These are phyloP conservation scores for Phalaenopsis hybrid DNA, from an alignment of 116 monocot species.

Conservation along the genomic window DNA sequence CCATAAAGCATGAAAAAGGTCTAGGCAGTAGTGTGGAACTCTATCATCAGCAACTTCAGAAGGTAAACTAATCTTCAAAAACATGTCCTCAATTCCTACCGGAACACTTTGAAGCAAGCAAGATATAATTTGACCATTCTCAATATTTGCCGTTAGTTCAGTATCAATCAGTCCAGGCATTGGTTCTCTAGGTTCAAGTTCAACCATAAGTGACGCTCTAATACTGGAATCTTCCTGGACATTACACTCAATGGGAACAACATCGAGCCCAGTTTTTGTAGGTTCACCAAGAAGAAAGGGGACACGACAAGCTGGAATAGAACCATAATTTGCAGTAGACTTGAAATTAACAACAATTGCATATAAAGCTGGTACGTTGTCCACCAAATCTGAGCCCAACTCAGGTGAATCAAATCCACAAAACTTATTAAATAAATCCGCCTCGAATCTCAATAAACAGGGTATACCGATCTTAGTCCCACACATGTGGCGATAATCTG, in stretches of 20 bases:
- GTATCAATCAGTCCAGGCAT: slow-evolving; percentile 69
- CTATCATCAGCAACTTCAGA: slow-evolving; percentile 33
- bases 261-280: slow-evolving; percentile 29
- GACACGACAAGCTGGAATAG: slow-evolving; percentile 59
- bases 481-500: slow-evolving; percentile 61
- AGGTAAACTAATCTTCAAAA: slow-evolving; percentile 57
- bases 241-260: slow-evolving; percentile 33
- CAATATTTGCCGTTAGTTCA: slow-evolving; percentile 58
- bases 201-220: slow-evolving; percentile 43
- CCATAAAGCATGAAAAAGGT: slow-evolving; percentile 88
- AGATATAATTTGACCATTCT: slow-evolving; percentile 60
- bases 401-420: slow-evolving; percentile 38
- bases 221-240: slow-evolving; percentile 22
- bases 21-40: slow-evolving; percentile 34
- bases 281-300: slow-evolving; percentile 81
- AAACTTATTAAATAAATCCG: slow-evolving; percentile 44
- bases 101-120: slow-evolving; percentile 53
- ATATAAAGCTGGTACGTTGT: slow-evolving; percentile 70
- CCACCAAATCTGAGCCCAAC: slow-evolving; percentile 23
- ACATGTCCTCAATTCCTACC: slow-evolving; percentile 93
- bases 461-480: slow-evolving; percentile 75
- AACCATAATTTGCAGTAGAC: slow-evolving; percentile 66
- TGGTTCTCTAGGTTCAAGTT: slow-evolving; percentile 82
- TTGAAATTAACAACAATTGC: slow-evolving; percentile 67
- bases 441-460: slow-evolving; percentile 60